These are phyloP conservation scores for Wickerhamomyces ciferrii DNA, from an alignment of 805 yeast species.

Conservation along the genomic window DNA sequence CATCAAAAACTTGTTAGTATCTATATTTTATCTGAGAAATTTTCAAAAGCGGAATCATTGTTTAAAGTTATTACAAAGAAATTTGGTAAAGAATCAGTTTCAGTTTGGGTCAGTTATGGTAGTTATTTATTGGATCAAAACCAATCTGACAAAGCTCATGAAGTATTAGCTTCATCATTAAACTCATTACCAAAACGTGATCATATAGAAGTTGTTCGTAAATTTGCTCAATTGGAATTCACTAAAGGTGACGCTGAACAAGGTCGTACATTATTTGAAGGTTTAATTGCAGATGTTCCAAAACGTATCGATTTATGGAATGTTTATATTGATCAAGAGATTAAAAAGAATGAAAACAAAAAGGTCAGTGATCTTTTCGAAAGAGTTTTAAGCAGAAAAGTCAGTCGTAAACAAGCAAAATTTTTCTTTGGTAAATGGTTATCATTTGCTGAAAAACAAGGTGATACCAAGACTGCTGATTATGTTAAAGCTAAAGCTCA, in stretches of 20 bases:
- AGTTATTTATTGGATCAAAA: conserved; percentile 63
- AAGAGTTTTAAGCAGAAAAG: conserved; percentile 60
- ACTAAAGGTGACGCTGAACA: conserved; percentile 86
- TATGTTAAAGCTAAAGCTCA: conserved; percentile 89
- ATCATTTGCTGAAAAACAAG: conserved; percentile 62
- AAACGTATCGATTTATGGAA: conserved; percentile 94
- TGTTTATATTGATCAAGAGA: conserved; percentile 91
- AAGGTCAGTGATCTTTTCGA: conserved; percentile 79
- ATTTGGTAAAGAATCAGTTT: conserved; percentile 62
- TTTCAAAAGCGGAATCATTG: conserved; percentile 61
- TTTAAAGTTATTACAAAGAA: conserved; percentile 69
- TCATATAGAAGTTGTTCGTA: conserved; percentile 76
- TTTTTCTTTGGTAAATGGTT: conserved; percentile 94
- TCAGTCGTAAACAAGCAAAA: conserved; percentile 85
- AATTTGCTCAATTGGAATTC: conserved; percentile 87
- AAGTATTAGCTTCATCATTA: conserved; percentile 69
- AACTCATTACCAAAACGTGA: conserved; percentile 64
- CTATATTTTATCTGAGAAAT: conserved; percentile 68
- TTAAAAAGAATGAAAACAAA: conserved; percentile 59
- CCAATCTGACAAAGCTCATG: conserved; percentile 55
- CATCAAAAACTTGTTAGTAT: conserved; percentile 77
- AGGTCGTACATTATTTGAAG: conserved; percentile 93
- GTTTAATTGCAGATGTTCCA: conserved; percentile 82
- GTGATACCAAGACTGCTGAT: conserved; percentile 66
- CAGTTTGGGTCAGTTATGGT: conserved; percentile 82